Evolutionary conservation across 768 basidiomycete genomes (phyloP).

Genomic region (Termitomyces sp.): DNA sequence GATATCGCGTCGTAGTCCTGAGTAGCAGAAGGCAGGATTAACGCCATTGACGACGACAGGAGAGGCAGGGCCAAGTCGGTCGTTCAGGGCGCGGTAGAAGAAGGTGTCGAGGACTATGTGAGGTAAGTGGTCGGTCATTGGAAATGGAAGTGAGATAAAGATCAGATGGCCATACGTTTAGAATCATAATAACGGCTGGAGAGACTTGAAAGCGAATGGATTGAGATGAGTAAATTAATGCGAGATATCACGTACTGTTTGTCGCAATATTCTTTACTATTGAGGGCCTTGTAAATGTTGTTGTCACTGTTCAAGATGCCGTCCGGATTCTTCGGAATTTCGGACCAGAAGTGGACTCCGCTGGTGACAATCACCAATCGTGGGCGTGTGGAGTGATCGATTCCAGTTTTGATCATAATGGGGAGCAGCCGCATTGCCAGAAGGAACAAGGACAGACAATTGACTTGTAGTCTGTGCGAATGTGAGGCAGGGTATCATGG

Average conservation of each 20-base stretch:
- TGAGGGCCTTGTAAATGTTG: slow-evolving; percentile 18
- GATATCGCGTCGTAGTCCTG: slow-evolving; percentile 25
- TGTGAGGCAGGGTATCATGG: not conserved
- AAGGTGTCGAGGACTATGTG: slow-evolving; percentile 31
- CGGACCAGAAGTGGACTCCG: slow-evolving; percentile 30
- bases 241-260: not conserved
- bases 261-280: slow-evolving; percentile 14
- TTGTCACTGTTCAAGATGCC: slow-evolving; percentile 13
- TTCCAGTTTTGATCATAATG: slow-evolving; percentile 30
- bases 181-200: not conserved
- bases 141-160: not conserved
- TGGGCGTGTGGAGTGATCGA: slow-evolving; percentile 21
- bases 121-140: not conserved
- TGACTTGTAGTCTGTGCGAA: slow-evolving; percentile 37
- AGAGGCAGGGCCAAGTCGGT: slow-evolving; percentile 15
- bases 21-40: slow-evolving; percentile 35
- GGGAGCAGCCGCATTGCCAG: slow-evolving; percentile 39
- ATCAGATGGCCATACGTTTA: not conserved
- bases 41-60: slow-evolving; percentile 27
- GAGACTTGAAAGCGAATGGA: not conserved
- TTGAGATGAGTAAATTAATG: not conserved
- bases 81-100: slow-evolving; percentile 28
- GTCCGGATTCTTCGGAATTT: slow-evolving; percentile 13
- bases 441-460: slow-evolving; percentile 34
- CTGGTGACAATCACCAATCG: slow-evolving; percentile 40